phyloP scores from a whole-genome alignment of 345 rosid genomes.

The Punica granatum region DNA sequence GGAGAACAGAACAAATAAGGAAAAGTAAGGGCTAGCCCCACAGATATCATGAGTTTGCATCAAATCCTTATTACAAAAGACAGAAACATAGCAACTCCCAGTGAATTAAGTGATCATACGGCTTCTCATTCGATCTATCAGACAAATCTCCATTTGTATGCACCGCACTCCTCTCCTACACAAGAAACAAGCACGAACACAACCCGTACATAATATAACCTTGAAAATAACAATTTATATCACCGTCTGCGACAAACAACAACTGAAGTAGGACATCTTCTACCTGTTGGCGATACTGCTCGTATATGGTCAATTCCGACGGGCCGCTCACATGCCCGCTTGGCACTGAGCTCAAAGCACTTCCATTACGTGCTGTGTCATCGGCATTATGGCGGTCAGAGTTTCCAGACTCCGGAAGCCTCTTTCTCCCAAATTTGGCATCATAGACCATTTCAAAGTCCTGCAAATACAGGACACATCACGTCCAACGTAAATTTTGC shows the following conservation, averaged over 20 bases:
- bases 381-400: slow-evolving; percentile 20
- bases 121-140: slow-evolving; percentile 41
- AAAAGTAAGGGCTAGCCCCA: background rate
- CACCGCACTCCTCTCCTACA: slow-evolving; percentile 24
- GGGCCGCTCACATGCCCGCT: slow-evolving; percentile 35
- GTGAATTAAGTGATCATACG: slow-evolving; percentile 34
- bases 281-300: slow-evolving; percentile 59
- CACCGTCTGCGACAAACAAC: background rate
- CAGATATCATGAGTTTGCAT: background rate
- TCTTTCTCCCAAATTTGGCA: slow-evolving; percentile 92
- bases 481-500: background rate
- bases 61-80: background rate
- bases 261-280: background rate
- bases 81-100: background rate
- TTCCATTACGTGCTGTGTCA: slow-evolving; percentile 25
- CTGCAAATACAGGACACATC: slow-evolving; percentile 17
- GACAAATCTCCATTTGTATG: slow-evolving; percentile 27
- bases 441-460: slow-evolving; percentile 70
- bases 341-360: slow-evolving; percentile 9
- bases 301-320: slow-evolving; percentile 54
- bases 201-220: slow-evolving; percentile 16
- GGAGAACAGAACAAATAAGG: slow-evolving; percentile 15
- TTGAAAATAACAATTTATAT: background rate
- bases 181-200: slow-evolving; percentile 2
- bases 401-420: slow-evolving; percentile 30